Percentiles rank a stretch among this genome's conserved stretches.
Conservation (phyloP, 1,284 basidiomycete species). For the Marasmius fiardii region DNA sequence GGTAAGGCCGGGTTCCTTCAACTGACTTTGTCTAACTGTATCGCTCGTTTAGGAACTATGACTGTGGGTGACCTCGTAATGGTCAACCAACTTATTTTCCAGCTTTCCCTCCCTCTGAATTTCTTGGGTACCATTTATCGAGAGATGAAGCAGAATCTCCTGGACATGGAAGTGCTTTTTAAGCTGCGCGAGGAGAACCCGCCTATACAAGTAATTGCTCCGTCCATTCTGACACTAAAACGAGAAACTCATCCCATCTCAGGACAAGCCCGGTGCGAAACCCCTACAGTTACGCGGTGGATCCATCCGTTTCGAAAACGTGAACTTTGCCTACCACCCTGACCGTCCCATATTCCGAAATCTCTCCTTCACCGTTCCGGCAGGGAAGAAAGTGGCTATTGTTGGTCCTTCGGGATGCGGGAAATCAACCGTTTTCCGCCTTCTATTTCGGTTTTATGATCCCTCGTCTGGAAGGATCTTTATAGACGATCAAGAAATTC, state of each 20-base stretch:
- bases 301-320: conserved; percentile 90
- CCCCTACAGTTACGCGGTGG: conserved; percentile 77
- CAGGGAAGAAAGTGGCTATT: conserved; percentile 93
- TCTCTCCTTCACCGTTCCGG: conserved; percentile 90
- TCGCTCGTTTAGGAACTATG: conserved; percentile 75
- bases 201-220: conserved; percentile 53
- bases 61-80: conserved; percentile 97
- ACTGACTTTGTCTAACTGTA: background rate
- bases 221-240: background rate
- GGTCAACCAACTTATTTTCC: conserved; percentile 99
- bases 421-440: conserved; percentile 95
- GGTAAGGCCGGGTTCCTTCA: conserved; percentile 42
- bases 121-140: conserved; percentile 97
- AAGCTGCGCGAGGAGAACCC: conserved; percentile 86
- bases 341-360: conserved; percentile 88
- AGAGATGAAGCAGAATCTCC: conserved; percentile 90
- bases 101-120: conserved; percentile 93
- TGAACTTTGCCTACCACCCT: conserved; percentile 89
- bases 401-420: conserved; percentile 97
- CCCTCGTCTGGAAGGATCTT: conserved; percentile 78
- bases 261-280: conserved; percentile 70
- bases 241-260: conserved; percentile 2
- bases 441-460: conserved; percentile 94
- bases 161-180: conserved; percentile 97
- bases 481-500: conserved; percentile 87